phyloP scores from a whole-genome alignment of 2,329 filamentous ascomycete genomes.

The Curvularia hawaiiensis region DNA sequence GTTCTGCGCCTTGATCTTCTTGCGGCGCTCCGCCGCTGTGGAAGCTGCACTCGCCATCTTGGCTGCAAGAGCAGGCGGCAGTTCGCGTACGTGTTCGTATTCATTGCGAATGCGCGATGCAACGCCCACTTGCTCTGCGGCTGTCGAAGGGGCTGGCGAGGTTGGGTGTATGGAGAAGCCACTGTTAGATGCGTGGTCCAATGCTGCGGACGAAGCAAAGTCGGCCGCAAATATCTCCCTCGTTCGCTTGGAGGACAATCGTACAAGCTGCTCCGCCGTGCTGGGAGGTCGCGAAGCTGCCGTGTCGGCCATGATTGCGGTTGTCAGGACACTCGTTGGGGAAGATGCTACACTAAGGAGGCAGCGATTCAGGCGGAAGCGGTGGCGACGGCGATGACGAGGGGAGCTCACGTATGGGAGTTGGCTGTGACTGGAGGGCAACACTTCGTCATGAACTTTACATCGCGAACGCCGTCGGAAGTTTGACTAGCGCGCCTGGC shows the following conservation, averaged over 20 bases:
- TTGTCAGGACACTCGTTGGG: not conserved
- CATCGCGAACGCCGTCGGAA: conserved; percentile 16
- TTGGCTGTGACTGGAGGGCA: not conserved
- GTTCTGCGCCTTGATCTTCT: conserved; percentile 62
- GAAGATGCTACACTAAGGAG: not conserved
- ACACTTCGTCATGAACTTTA: conserved; percentile 8
- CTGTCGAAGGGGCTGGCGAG: conserved; percentile 51
- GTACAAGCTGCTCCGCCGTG: conserved; percentile 40
- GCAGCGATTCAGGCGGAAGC: not conserved
- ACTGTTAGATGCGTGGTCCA: conserved; percentile 49
- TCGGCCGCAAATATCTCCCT: conserved; percentile 60
- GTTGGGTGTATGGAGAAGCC: conserved; percentile 51
- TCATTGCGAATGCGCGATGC: conserved; percentile 69
- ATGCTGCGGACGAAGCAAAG: conserved; percentile 52
- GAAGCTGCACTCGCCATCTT: conserved; percentile 71
- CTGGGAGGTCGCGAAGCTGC: conserved; percentile 24
- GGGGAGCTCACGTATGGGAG: conserved; percentile 1
- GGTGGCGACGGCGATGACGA: not conserved
- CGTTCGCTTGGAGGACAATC: conserved; percentile 59
- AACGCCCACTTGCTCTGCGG: conserved; percentile 55
- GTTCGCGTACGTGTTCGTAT: conserved; percentile 76
- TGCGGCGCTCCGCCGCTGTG: conserved; percentile 65
- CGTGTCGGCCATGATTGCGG: conserved; percentile 27
- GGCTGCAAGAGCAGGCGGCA: conserved; percentile 78
- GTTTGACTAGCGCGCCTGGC: conserved; percentile 19